Evolutionary conservation across 495 filamentous ascomycete genomes (phyloP).

Genomic region (Polyplosphaeria fusca): DNA sequence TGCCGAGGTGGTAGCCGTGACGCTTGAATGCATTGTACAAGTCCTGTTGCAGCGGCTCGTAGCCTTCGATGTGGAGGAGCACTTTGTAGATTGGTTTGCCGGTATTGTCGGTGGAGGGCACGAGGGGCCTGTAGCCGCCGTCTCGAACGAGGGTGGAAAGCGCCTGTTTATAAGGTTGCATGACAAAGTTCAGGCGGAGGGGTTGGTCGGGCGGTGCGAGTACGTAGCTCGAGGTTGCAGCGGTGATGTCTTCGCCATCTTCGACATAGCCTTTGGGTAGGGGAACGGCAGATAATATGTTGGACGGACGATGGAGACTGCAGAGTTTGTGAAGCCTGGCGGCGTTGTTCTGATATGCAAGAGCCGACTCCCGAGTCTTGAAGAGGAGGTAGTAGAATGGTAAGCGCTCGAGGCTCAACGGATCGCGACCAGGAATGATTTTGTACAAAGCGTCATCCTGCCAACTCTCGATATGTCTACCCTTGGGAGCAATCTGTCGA

Average conservation of each 20-base stretch:
- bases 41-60: constrained; percentile 11
- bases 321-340: constrained; percentile 46
- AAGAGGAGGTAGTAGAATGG: constrained; percentile 64
- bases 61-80: constrained; percentile 36
- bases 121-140: constrained; percentile 33
- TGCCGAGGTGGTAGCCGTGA: constrained; percentile 23
- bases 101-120: background rate
- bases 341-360: constrained; percentile 52
- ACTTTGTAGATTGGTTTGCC: constrained; percentile 33
- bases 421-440: constrained; percentile 54
- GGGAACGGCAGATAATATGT: constrained; percentile 33
- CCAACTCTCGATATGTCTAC: constrained; percentile 63
- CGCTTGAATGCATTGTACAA: constrained; percentile 25
- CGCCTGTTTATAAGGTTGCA: constrained; percentile 31
- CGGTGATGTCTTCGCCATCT: constrained; percentile 48
- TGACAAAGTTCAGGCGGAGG: constrained; percentile 34
- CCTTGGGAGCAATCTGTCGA: constrained; percentile 55
- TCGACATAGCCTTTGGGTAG: constrained; percentile 40
- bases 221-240: constrained; percentile 48
- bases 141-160: constrained; percentile 28
- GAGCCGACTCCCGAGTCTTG: constrained; percentile 51
- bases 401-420: constrained; percentile 50
- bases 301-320: constrained; percentile 38
- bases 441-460: constrained; percentile 48
- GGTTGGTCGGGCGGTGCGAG: constrained; percentile 48